Percentiles rank a stretch among this genome's conserved stretches.
Conservation (phyloP, 1,284 basidiomycete species). For the Puccinia sorghi region DNA sequence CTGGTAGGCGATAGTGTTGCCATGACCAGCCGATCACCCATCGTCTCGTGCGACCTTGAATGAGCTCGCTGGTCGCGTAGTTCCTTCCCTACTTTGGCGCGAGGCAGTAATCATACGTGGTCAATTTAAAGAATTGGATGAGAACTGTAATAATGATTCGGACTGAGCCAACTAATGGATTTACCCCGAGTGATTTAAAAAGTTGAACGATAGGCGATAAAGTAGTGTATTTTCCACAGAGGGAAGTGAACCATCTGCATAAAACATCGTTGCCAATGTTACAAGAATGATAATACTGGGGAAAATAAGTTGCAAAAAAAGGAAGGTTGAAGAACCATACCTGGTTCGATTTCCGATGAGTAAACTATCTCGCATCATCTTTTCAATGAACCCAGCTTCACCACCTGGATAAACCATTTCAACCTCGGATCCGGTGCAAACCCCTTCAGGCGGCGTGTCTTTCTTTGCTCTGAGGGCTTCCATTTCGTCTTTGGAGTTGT, state of each 20-base stretch:
- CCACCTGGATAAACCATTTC: slow-evolving; percentile 88
- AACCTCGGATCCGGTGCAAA: slow-evolving; percentile 75
- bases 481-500: slow-evolving; percentile 71
- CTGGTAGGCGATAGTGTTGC: slow-evolving; percentile 67
- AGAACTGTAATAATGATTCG: background rate
- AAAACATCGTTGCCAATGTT: background rate
- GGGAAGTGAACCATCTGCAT: slow-evolving; percentile 84
- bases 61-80: slow-evolving; percentile 77
- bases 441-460: slow-evolving; percentile 67
- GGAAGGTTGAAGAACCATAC: slow-evolving; percentile 57
- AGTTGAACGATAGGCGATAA: slow-evolving; percentile 66
- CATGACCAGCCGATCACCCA: slow-evolving; percentile 90
- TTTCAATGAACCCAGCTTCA: slow-evolving; percentile 73
- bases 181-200: slow-evolving; percentile 65
- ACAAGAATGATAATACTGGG: background rate
- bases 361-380: slow-evolving; percentile 76
- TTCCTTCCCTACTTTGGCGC: slow-evolving; percentile 69
- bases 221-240: slow-evolving; percentile 82
- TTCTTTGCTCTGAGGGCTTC: slow-evolving; percentile 67
- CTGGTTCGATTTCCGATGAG: slow-evolving; percentile 62
- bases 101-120: background rate
- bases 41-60: slow-evolving; percentile 79
- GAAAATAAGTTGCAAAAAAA: background rate
- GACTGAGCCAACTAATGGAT: slow-evolving; percentile 51
- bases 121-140: background rate